Conservation (phyloP, 805 yeast species). For the Wickerhamomyces queroliae region DNA sequence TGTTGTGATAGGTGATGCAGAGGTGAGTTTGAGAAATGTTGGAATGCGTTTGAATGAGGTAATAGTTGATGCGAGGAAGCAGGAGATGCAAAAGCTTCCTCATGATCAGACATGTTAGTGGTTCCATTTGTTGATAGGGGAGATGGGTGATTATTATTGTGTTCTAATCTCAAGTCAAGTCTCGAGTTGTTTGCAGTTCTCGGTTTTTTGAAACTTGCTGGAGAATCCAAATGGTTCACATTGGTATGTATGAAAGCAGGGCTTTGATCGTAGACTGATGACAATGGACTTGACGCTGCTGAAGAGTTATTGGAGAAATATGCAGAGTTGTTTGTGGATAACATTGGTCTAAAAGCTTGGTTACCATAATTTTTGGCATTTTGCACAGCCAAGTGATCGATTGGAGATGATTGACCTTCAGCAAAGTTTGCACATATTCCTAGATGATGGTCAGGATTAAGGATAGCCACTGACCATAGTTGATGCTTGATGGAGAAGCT, state of each 20-base stretch:
- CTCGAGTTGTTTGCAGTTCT: conserved; percentile 4
- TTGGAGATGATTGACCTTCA: conserved; percentile 1
- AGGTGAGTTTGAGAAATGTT: no score
- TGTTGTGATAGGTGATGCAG: no score
- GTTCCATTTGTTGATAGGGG: conserved; percentile 16
- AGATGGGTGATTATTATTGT: no score
- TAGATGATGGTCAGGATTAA: conserved; percentile 20
- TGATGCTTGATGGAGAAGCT: conserved; percentile 22
- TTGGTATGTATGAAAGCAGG: conserved; percentile 8
- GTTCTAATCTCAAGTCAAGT: no score
- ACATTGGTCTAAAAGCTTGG: not conserved
- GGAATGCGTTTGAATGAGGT: no score
- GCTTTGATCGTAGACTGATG: conserved; percentile 1
- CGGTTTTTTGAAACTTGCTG: not conserved
- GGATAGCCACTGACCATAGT: conserved; percentile 19
- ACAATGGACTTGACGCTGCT: not conserved
- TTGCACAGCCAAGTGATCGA: not conserved
- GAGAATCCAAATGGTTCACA: not conserved
- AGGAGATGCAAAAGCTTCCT: no score
- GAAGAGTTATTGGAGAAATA: not conserved
- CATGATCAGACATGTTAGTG: no score
- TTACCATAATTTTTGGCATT: not conserved
- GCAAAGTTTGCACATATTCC: conserved; percentile 20
- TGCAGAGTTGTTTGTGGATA: not conserved
- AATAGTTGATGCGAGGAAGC: no score